Evolutionary conservation across 1,284 basidiomycete species (phyloP), one percentile per base, ranked within the genome.

Genomic region (Flammula alnicola): DNA sequence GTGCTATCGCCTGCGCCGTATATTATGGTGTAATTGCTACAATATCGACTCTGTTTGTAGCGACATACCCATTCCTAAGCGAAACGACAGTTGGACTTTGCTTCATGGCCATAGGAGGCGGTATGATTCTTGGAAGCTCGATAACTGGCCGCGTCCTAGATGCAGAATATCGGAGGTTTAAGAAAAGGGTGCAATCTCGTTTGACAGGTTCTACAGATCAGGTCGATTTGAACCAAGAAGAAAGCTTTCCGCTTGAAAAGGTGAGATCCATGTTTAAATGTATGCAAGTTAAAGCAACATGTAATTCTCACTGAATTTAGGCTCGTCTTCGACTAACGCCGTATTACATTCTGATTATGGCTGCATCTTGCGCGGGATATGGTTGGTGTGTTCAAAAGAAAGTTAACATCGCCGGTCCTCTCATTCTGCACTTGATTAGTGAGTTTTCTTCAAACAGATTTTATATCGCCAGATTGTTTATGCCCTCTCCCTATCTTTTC

Each of bases 1-100:
- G 78, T 54, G 84, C 78, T 1, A 63, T 84, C 7, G 36, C 14
- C 14, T 47, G 44, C 27, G 44, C 44, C 6, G 44, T 47, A 29
- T 47, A 47, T 27, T 88, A 88, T 57, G 80, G 80, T 20, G 77
- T 90, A 33, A 78, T 76, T 2, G 76, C 87, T 0, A 81, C 83
- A 2, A 77, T 88, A 30, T 86, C 88, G 5, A 77, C 80, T 0
- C 69, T 88, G 0, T 88, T 90, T 63, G 64, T 71, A 35, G 57
- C 63, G 4, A 68, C 74, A 1, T 91, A 90, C 57, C 78, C 84
- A 0, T 82, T 71, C 62, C 71, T 90, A 33, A 77, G 66, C 44
- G 77, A 88, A 56, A 84, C 81, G 1, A 75, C 81, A 9, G 75
- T 85, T 31, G 44, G 44, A 7, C 26, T 47, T 7, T 47, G 44